A percentile compares a stretch with the other conserved stretches of the same genome.
Conservation (phyloP, 352 stramenopile species). For the Elongisporangium prolatum region DNA sequence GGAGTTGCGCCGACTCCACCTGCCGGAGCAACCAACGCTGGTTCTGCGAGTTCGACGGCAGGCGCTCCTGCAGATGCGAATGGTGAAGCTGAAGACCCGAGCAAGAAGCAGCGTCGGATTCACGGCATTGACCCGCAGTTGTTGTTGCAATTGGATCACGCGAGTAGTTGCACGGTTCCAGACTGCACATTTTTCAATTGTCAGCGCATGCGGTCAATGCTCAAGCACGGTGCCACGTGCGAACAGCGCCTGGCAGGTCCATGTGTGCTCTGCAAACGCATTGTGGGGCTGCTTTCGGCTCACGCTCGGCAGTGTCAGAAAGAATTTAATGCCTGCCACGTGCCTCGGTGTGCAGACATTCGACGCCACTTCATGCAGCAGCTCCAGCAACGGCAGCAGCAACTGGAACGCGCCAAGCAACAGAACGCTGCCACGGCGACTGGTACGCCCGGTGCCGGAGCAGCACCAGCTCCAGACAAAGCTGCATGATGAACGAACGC, state of each 20-base stretch:
- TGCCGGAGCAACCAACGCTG: neutral
- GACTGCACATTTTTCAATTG: constrained; percentile 86
- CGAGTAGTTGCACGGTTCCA: constrained; percentile 57
- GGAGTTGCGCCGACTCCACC: neutral
- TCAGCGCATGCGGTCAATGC: constrained; percentile 84
- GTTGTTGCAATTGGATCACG: constrained; percentile 80
- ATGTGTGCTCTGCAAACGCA: constrained; percentile 84
- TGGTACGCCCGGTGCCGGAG: neutral
- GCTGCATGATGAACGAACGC: neutral
- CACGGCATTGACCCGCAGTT: constrained; percentile 88
- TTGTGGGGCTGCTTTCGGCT: constrained; percentile 76
- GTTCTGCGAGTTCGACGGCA: constrained; percentile 3
- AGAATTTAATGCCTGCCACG: constrained; percentile 68
- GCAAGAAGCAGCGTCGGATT: constrained; percentile 88
- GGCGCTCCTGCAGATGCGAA: constrained; percentile 6
- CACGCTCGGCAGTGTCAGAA: constrained; percentile 83
- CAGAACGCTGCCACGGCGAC: constrained; percentile 19
- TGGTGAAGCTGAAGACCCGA: constrained; percentile 63
- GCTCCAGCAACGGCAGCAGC: constrained; percentile 68
- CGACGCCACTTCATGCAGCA: constrained; percentile 79
- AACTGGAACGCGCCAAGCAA: constrained; percentile 41
- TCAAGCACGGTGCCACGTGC: constrained; percentile 85
- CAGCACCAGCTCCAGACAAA: neutral
- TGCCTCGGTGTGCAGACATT: constrained; percentile 84
- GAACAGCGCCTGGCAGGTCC: constrained; percentile 75